These are phyloP conservation scores for Ogataea siamensis DNA, from an alignment of 805 yeast species.

Conservation along the genomic window DNA sequence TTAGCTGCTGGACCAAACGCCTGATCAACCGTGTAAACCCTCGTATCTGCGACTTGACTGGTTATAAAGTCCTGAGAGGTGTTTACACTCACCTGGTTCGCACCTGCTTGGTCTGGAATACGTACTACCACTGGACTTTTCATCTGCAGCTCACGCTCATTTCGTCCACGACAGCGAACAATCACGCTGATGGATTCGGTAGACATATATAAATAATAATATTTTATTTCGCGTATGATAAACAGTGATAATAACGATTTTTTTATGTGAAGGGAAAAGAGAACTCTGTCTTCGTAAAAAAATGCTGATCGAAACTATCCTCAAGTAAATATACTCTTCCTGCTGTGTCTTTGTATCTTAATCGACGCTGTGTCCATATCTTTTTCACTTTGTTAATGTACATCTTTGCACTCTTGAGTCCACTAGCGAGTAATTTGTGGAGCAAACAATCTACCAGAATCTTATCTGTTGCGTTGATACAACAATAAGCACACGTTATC, in stretches of 20 bases:
- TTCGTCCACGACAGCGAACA: slow-evolving; percentile 55
- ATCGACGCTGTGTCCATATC: slow-evolving; percentile 29
- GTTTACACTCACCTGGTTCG: slow-evolving; percentile 26
- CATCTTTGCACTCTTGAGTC: slow-evolving; percentile 29
- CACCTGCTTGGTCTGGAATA: slow-evolving; percentile 37
- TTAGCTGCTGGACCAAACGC: slow-evolving; percentile 54
- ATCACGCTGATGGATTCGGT: slow-evolving; percentile 46
- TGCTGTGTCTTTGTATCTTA: slow-evolving; percentile 13
- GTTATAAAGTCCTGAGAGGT: slow-evolving; percentile 28
- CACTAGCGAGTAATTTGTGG: slow-evolving; percentile 22
- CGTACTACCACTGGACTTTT: slow-evolving; percentile 49
- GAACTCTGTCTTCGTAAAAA: slow-evolving; percentile 16
- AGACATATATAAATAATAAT: slow-evolving; percentile 5
- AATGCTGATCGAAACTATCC: slow-evolving; percentile 10
- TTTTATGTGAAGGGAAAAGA: slow-evolving; percentile 20
- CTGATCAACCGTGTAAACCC: slow-evolving; percentile 51
- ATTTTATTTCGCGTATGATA: slow-evolving; percentile 1
- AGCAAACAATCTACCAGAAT: slow-evolving; percentile 29
- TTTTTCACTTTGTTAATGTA: slow-evolving; percentile 24
- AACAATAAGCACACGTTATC: slow-evolving; percentile 28
- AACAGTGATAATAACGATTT: neutral
- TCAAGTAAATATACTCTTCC: slow-evolving; percentile 14
- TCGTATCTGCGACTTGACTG: slow-evolving; percentile 26
- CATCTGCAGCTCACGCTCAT: slow-evolving; percentile 40
- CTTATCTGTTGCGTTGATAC: slow-evolving; percentile 26